phyloP scores from a whole-genome alignment of 768 basidiomycete genomes.

The Pseudohyphozyma bogoriensis region DNA sequence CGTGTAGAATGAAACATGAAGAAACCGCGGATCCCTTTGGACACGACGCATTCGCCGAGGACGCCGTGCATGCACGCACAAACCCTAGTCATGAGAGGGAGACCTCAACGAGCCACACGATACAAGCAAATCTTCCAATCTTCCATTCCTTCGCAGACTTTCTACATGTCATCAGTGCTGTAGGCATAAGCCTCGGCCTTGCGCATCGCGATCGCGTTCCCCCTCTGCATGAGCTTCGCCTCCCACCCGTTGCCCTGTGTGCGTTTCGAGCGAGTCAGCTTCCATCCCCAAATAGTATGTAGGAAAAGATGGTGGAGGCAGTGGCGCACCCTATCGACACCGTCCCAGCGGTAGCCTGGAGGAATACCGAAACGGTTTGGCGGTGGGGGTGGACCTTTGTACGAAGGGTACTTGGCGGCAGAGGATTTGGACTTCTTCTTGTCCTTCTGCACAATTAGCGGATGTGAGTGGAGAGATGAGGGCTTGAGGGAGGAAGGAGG shows the following conservation, averaged over 20 bases:
- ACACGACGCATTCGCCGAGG: no score
- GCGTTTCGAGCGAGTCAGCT: not conserved
- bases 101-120: no score
- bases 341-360: conserved; percentile 96
- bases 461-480: not conserved
- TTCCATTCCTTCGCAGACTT: no score
- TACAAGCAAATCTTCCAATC: no score
- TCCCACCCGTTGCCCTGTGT: conserved; percentile 76
- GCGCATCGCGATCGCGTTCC: conserved; percentile 62
- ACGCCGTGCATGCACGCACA: no score
- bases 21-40: no score
- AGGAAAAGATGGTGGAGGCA: not conserved
- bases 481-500: not conserved
- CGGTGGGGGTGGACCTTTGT: conserved; percentile 73
- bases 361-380: conserved; percentile 93
- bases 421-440: conserved; percentile 55
- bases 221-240: conserved; percentile 75
- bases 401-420: conserved; percentile 71
- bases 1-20: no score
- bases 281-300: not conserved
- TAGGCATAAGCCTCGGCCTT: conserved; percentile 56
- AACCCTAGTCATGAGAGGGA: no score
- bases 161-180: not conserved
- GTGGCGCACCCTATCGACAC: conserved; percentile 56
- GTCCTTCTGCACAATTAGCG: conserved; percentile 40